Conservation (phyloP, 208 protist species). For the Leptomonas pyrrhocoris region DNA sequence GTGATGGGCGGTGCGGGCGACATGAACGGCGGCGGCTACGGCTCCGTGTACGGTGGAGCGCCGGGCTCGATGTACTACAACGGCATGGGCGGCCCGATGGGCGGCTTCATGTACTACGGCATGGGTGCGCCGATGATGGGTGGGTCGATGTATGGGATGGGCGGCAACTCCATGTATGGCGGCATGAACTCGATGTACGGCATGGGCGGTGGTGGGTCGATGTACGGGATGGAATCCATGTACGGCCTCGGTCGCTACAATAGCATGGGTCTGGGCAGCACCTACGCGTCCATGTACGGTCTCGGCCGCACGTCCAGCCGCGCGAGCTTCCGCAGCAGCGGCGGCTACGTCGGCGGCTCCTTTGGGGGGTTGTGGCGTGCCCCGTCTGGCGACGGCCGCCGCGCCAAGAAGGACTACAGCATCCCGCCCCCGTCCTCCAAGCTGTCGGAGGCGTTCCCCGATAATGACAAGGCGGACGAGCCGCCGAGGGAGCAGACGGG, state of each 20-base stretch:
- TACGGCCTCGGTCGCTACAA: conserved; percentile 38
- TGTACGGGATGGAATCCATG: conserved; percentile 47
- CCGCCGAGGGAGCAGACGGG: background rate
- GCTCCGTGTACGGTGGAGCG: conserved; percentile 20
- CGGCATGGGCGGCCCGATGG: conserved; percentile 29
- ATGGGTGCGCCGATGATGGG: conserved; percentile 31
- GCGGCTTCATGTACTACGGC: conserved; percentile 51
- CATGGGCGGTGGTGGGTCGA: conserved; percentile 25
- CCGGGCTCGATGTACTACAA: conserved; percentile 25
- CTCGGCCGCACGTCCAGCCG: conserved; percentile 27
- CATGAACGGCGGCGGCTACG: conserved; percentile 22
- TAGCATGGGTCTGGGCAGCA: conserved; percentile 32
- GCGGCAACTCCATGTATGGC: conserved; percentile 51
- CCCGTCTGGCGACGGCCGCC: conserved; percentile 20
- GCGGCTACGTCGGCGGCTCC: conserved; percentile 41
- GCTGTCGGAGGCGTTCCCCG: conserved; percentile 17
- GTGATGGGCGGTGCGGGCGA: too few species aligned
- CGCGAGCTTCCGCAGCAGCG: conserved; percentile 28
- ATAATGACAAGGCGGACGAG: background rate
- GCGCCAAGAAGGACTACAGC: conserved; percentile 32
- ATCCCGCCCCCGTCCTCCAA: conserved; percentile 36
- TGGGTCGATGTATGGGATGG: conserved; percentile 29
- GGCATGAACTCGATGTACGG: conserved; percentile 38
- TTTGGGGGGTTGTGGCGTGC: conserved; percentile 42
- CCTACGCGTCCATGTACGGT: conserved; percentile 43